phyloP scores from a whole-genome alignment of 2,329 filamentous ascomycete genomes.

The Fusarium sp. region DNA sequence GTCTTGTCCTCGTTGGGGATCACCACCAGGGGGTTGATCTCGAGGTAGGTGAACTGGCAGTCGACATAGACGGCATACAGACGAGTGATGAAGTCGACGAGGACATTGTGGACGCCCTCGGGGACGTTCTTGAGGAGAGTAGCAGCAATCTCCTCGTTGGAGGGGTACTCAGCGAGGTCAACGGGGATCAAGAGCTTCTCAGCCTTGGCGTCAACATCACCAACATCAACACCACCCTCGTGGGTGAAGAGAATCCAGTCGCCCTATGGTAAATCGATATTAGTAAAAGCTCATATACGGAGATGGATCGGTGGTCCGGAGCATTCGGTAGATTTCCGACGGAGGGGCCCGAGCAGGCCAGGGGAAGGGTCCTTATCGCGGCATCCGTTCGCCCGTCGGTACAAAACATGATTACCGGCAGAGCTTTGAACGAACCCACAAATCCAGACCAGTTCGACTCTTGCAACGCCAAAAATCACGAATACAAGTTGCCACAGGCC shows the following conservation, averaged over 20 bases:
- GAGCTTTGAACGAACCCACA: slow-evolving; percentile 39
- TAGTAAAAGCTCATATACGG: slow-evolving; percentile 31
- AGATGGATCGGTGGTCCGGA: slow-evolving; percentile 12
- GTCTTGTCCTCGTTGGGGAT: slow-evolving; percentile 93
- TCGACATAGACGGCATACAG: slow-evolving; percentile 99
- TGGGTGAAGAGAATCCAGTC: slow-evolving; percentile 99
- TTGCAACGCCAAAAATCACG: slow-evolving; percentile 30
- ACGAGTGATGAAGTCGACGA: slow-evolving; percentile 98
- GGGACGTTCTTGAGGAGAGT: slow-evolving; percentile 92
- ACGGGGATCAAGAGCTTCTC: slow-evolving; percentile 98
- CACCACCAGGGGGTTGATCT: slow-evolving; percentile 99
- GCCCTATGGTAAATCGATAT: slow-evolving; percentile 65
- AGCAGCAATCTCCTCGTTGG: slow-evolving; percentile 89
- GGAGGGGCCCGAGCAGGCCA: slow-evolving; percentile 27
- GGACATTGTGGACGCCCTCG: slow-evolving; percentile 93
- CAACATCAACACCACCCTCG: slow-evolving; percentile 99
- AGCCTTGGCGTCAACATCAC: slow-evolving; percentile 98
- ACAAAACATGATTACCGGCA: slow-evolving; percentile 41
- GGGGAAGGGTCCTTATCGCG: slow-evolving; percentile 43
- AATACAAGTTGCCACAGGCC: slow-evolving; percentile 34
- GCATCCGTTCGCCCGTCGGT: slow-evolving; percentile 52
- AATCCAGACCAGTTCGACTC: slow-evolving; percentile 29
- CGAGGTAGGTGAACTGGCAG: slow-evolving; percentile 99
- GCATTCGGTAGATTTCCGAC: slow-evolving; percentile 20
- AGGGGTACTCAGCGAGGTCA: slow-evolving; percentile 91